Conservation (phyloP, 805 yeast species). For the Sugiyamaella marilandica region DNA sequence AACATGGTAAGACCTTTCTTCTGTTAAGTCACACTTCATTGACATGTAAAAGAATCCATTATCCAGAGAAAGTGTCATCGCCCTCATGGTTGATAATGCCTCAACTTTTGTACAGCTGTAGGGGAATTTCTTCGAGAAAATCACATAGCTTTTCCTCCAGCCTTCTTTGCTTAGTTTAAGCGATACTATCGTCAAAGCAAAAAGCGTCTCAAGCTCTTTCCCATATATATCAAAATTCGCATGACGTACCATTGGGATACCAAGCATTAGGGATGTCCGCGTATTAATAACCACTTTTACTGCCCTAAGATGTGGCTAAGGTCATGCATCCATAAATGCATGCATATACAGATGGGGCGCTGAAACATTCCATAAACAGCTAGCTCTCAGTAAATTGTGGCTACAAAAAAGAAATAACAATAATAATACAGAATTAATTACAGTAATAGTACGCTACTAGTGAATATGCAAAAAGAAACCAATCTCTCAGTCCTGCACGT, state of each 20-base stretch:
- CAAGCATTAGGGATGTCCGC: too few relatives aligned
- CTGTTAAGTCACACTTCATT: not conserved
- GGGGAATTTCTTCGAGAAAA: constrained; percentile 38
- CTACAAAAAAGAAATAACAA: constrained; percentile 5
- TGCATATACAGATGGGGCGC: too few relatives aligned
- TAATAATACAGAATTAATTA: constrained; percentile 37
- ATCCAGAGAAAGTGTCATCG: constrained; percentile 45
- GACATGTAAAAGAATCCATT: constrained; percentile 27
- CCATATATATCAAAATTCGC: constrained; percentile 34
- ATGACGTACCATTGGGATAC: too few relatives aligned
- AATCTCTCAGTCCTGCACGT: too few relatives aligned
- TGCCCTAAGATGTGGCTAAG: too few relatives aligned
- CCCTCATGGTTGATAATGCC: constrained; percentile 50
- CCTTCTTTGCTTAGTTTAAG: constrained; percentile 36
- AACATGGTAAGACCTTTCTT: not conserved
- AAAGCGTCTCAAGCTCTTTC: constrained; percentile 58
- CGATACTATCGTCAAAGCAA: constrained; percentile 46
- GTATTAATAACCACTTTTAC: too few relatives aligned
- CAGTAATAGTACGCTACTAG: constrained; percentile 34
- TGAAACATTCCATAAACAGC: too few relatives aligned
- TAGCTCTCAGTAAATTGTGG: not conserved
- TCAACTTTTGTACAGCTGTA: constrained; percentile 49
- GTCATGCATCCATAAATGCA: too few relatives aligned
- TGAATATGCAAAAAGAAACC: constrained; percentile 13
- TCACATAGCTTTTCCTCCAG: constrained; percentile 18